Conservation (phyloP, 345 rosid genomes). For the Ceriops decandra region DNA sequence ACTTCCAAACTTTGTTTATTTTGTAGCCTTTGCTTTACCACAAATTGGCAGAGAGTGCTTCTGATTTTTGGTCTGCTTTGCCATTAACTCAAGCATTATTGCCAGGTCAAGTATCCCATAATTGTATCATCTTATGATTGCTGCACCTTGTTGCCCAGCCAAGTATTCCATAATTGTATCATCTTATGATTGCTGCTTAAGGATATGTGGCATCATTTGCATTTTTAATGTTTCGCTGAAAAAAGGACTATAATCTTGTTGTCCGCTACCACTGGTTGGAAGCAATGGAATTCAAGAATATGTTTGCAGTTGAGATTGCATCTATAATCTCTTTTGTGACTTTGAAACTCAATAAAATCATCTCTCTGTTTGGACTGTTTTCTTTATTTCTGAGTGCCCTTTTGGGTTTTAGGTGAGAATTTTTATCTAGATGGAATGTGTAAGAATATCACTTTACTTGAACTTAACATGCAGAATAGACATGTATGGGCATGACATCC, state of each 20-base stretch:
- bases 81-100: constrained; percentile 77
- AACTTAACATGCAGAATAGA: too few species aligned
- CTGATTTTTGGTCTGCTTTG: constrained; percentile 68
- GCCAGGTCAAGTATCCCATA: constrained; percentile 51
- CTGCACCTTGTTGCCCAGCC: not conserved
- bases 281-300: not conserved
- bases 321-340: not conserved
- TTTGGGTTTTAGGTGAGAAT: not conserved
- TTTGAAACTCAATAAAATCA: not conserved
- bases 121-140: constrained; percentile 2
- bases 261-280: not conserved
- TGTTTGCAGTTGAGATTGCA: not conserved
- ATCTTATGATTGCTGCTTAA: not conserved
- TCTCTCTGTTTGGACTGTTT: not conserved
- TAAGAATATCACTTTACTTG: too few species aligned
- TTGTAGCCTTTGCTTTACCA: constrained; percentile 59
- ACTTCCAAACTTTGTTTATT: constrained; percentile 18
- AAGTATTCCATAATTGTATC: not conserved
- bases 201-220: constrained; percentile 3
- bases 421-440: not conserved
- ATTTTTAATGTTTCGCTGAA: not conserved
- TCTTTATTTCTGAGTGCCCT: not conserved
- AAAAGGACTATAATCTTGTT: not conserved
- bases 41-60: constrained; percentile 53
- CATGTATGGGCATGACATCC: not conserved